phyloP scores from a whole-genome alignment of 2,329 filamentous ascomycete genomes.

The Aureobasidium uvarum region DNA sequence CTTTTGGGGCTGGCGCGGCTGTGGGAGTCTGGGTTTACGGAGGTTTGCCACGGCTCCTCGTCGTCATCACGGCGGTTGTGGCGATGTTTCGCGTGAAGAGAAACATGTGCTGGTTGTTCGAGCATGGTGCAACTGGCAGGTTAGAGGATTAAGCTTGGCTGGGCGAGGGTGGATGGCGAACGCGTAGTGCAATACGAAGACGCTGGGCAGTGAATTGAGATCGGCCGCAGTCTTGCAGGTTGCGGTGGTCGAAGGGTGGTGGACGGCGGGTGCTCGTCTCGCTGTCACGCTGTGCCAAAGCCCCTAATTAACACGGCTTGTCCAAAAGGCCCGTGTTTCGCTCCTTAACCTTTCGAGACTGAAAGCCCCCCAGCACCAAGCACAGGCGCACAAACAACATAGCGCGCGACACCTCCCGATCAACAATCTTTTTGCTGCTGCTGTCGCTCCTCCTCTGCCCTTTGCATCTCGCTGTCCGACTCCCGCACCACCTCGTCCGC shows the following conservation, averaged over 20 bases:
- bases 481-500: not conserved
- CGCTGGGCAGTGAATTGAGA: constrained; percentile 2
- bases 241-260: not conserved
- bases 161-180: not conserved
- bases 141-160: not conserved
- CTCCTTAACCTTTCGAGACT: constrained; percentile 13
- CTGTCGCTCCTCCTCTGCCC: not conserved
- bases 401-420: constrained; percentile 24
- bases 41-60: constrained; percentile 19
- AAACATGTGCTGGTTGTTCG: not conserved
- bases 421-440: constrained; percentile 26
- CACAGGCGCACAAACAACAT: constrained; percentile 20
- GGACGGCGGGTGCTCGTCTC: not conserved
- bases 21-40: constrained; percentile 4
- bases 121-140: not conserved
- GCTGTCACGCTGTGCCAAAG: constrained; percentile 10
- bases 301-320: constrained; percentile 16
- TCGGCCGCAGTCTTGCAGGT: constrained; percentile 1
- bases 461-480: not conserved
- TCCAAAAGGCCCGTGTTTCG: constrained; percentile 11
- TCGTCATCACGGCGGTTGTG: constrained; percentile 22
- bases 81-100: constrained; percentile 6
- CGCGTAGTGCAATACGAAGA: constrained; percentile 5
- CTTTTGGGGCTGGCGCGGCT: not conserved
- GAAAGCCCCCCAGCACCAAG: constrained; percentile 3